A percentile compares a stretch with the other conserved stretches of the same genome.
Conservation (phyloP, 495 filamentous ascomycete genomes). For the Letharia lupina region DNA sequence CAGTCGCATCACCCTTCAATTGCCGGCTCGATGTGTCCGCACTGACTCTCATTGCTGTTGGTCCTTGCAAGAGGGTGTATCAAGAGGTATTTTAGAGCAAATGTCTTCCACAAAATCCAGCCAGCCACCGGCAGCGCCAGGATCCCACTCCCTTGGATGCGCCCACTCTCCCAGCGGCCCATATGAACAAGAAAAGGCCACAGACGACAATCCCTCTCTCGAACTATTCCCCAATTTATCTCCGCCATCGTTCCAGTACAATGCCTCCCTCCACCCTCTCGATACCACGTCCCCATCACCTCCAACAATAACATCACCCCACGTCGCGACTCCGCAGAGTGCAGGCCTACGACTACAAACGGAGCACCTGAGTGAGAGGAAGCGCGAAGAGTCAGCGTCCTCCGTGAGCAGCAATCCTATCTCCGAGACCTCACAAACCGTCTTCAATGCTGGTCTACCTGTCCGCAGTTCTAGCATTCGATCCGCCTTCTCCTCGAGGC, state of each 20-base stretch:
- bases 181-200: slow-evolving; percentile 5
- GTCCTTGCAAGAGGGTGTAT: background rate
- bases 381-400: slow-evolving; percentile 21
- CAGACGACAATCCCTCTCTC: background rate
- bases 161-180: background rate
- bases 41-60: background rate
- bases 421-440: slow-evolving; percentile 34
- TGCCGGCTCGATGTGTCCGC: background rate
- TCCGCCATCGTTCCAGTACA: slow-evolving; percentile 19
- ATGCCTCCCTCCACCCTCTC: slow-evolving; percentile 23
- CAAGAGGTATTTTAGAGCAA: no score
- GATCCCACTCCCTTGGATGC: background rate
- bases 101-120: slow-evolving; percentile 1
- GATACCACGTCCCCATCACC: slow-evolving; percentile 18
- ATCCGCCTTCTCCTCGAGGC: slow-evolving; percentile 35
- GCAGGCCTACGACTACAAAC: slow-evolving; percentile 32
- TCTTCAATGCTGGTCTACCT: slow-evolving; percentile 39
- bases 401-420: slow-evolving; percentile 20
- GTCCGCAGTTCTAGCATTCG: slow-evolving; percentile 44
- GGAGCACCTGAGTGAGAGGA: slow-evolving; percentile 27
- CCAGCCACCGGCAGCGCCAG: background rate
- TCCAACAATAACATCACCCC: slow-evolving; percentile 18
- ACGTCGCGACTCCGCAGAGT: slow-evolving; percentile 26
- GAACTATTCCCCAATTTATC: background rate
- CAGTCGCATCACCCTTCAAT: background rate